Percentiles rank a stretch among this genome's conserved stretches.
These are phyloP conservation scores for Babesia bigemina DNA, from an alignment of 169 alveolate genomes.

Conservation along the genomic window DNA sequence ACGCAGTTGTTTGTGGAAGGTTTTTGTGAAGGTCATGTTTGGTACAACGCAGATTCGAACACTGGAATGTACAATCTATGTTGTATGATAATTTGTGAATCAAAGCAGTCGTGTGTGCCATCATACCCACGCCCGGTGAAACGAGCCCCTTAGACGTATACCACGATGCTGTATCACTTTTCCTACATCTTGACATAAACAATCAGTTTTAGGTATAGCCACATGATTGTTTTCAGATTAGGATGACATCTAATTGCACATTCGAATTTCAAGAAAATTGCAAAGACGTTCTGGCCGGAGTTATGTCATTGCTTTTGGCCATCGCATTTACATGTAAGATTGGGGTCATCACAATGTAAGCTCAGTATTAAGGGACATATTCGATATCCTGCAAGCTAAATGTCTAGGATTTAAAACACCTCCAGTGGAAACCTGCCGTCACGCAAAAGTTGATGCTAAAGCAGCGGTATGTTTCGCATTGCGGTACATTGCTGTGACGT, in stretches of 20 bases:
- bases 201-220: neutral
- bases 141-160: conserved; percentile 28
- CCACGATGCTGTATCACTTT: conserved; percentile 41
- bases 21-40: neutral
- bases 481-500: neutral
- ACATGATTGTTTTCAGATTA: neutral
- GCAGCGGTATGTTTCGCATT: neutral
- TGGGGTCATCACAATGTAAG: neutral
- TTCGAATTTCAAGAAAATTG: neutral
- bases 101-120: neutral
- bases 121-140: conserved; percentile 20
- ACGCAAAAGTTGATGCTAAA: neutral
- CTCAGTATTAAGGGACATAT: neutral
- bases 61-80: conserved; percentile 15
- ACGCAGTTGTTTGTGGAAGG: conserved; percentile 1
- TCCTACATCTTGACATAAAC: conserved; percentile 13
- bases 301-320: conserved; percentile 8
- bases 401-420: neutral
- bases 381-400: neutral
- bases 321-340: neutral
- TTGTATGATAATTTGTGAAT: neutral
- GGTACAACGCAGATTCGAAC: conserved; percentile 10
- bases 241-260: conserved; percentile 7
- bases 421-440: neutral
- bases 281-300: conserved; percentile 9